Percentiles rank a stretch among this genome's conserved stretches.
phyloP scores from a whole-genome alignment of 2,329 filamentous ascomycete genomes.

The Aspergillus neoniger region DNA sequence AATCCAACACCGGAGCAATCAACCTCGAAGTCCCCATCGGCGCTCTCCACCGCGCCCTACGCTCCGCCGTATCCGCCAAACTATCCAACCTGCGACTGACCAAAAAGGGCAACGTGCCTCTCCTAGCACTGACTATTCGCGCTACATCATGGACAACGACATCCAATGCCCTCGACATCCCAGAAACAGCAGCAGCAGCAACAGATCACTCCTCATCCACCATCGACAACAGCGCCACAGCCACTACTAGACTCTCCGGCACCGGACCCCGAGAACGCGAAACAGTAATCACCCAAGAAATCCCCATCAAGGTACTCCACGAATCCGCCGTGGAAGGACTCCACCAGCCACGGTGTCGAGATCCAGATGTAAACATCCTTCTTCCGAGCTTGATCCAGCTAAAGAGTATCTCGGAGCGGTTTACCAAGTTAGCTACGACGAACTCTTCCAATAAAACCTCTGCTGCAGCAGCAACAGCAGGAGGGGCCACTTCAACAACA shows the following conservation, averaged over 20 bases:
- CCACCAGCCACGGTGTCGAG: conserved; percentile 85
- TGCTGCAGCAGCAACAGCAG: conserved; percentile 23
- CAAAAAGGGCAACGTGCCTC: conserved; percentile 84
- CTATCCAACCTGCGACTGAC: conserved; percentile 85
- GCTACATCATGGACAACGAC: conserved; percentile 53
- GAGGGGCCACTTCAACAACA: too few species aligned
- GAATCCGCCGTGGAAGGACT: conserved; percentile 85
- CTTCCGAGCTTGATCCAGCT: conserved; percentile 84
- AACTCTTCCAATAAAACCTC: conserved; percentile 32
- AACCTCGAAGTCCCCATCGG: conserved; percentile 93
- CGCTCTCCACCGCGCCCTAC: conserved; percentile 85
- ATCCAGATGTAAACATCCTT: conserved; percentile 91
- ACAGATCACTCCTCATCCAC: conserved; percentile 15
- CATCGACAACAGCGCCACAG: conserved; percentile 28
- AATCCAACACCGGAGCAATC: conserved; percentile 90
- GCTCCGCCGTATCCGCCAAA: conserved; percentile 78
- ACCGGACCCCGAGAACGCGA: conserved; percentile 67
- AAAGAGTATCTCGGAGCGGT: conserved; percentile 91
- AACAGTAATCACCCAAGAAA: conserved; percentile 90
- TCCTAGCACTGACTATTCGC: conserved; percentile 87
- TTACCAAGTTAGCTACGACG: conserved; percentile 69
- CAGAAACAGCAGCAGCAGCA: conserved; percentile 22
- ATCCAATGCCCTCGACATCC: conserved; percentile 58
- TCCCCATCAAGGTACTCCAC: conserved; percentile 88
- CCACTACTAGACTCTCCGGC: conserved; percentile 43